phyloP scores from a whole-genome alignment of 208 protist genomes.

The Trypanosoma conorhini region DNA sequence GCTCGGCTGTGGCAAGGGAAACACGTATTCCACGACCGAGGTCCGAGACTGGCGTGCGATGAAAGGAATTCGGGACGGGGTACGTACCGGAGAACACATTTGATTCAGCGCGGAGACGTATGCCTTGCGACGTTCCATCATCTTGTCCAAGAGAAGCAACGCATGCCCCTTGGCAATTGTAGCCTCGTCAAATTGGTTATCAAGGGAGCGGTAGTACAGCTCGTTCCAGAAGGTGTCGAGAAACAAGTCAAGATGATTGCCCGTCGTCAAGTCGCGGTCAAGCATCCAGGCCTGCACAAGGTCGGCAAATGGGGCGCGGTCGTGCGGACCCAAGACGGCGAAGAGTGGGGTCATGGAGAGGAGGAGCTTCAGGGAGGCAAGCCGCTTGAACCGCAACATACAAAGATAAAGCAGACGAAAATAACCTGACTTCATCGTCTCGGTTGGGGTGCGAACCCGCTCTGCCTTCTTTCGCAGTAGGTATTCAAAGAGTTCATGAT shows the following conservation, averaged over 20 bases:
- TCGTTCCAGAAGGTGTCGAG: constrained; percentile 62
- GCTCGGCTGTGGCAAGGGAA: no score
- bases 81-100: constrained; percentile 20
- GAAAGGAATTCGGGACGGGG: constrained; percentile 12
- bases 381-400: constrained; percentile 37
- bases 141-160: constrained; percentile 37
- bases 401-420: constrained; percentile 40
- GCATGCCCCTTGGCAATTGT: constrained; percentile 8
- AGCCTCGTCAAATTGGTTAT: constrained; percentile 31
- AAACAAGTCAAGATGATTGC: constrained; percentile 46
- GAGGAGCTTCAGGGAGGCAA: constrained; percentile 24
- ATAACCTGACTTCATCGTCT: constrained; percentile 37
- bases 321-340: constrained; percentile 53
- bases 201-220: constrained; percentile 39
- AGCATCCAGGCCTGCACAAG: constrained; percentile 51
- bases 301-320: constrained; percentile 57
- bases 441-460: constrained; percentile 26
- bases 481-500: constrained; percentile 50
- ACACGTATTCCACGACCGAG: no score
- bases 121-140: constrained; percentile 36
- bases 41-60: not conserved
- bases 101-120: constrained; percentile 26
- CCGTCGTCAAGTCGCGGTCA: constrained; percentile 26
- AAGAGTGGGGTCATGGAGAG: constrained; percentile 51
- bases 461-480: constrained; percentile 55